Evolutionary conservation across 495 filamentous ascomycete species (phyloP).

Genomic region (Hyaloscypha finlandica): DNA sequence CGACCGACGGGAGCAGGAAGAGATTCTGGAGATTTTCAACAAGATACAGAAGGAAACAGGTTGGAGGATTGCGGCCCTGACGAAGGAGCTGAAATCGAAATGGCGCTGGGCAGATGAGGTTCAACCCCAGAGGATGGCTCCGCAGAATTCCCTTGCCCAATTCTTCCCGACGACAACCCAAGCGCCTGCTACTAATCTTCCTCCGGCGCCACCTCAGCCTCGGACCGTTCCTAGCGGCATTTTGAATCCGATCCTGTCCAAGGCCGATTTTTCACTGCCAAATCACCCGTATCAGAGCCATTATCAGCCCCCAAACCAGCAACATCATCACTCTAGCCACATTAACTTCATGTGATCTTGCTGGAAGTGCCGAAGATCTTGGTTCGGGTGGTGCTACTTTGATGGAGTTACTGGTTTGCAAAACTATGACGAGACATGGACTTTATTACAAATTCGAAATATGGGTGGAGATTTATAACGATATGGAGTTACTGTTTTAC

Average conservation of each 20-base stretch:
- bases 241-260: constrained; percentile 64
- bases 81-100: constrained; percentile 65
- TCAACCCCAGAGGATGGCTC: constrained; percentile 29
- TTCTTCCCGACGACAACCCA: constrained; percentile 24
- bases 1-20: constrained; percentile 72
- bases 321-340: constrained; percentile 29
- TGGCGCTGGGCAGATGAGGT: constrained; percentile 74
- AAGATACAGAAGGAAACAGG: constrained; percentile 75
- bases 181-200: constrained; percentile 16
- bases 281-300: constrained; percentile 75
- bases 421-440: neutral
- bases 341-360: neutral
- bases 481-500: neutral
- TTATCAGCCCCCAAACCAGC: constrained; percentile 51
- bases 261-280: constrained; percentile 70
- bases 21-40: constrained; percentile 76
- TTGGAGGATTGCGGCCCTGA: constrained; percentile 71
- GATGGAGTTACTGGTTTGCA: neutral
- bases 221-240: constrained; percentile 40
- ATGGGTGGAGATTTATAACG: constrained; percentile 5
- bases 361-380: neutral
- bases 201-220: constrained; percentile 29
- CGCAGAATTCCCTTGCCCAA: constrained; percentile 28
- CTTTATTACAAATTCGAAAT: neutral
- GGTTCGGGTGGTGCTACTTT: too few relatives aligned